Evolutionary conservation across 257 asterid genomes (phyloP).

Genomic region (Paulownia fortunei): DNA sequence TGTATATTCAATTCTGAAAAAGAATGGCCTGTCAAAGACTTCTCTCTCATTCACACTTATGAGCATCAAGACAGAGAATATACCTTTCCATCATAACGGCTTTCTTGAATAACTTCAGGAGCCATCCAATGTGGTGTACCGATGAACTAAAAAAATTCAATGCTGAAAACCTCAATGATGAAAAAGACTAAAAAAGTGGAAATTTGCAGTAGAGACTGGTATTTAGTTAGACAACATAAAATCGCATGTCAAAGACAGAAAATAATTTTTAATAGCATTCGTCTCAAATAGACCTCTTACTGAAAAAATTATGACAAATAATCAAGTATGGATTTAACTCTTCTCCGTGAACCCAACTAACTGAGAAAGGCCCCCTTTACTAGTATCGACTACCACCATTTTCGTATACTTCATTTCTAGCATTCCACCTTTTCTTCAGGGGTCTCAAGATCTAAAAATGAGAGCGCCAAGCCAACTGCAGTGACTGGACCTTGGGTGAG

Average conservation of each 20-base stretch:
- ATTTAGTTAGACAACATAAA: not conserved
- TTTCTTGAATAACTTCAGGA: constrained; percentile 99
- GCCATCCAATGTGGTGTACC: constrained; percentile 99
- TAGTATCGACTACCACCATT: not conserved
- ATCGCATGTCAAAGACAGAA: not conserved
- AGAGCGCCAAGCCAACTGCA: not conserved
- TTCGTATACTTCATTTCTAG: not conserved
- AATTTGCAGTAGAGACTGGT: constrained; percentile 4
- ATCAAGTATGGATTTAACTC: constrained; percentile 15
- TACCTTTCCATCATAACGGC: constrained; percentile 99
- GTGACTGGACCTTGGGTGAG: not conserved
- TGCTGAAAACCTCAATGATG: constrained; percentile 28
- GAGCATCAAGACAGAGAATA: constrained; percentile 21
- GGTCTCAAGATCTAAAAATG: constrained; percentile 12
- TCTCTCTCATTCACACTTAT: not conserved
- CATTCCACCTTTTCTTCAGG: not conserved
- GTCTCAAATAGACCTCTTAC: constrained; percentile 7
- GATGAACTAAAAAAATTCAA: constrained; percentile 66
- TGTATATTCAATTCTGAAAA: constrained; percentile 8
- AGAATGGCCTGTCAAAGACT: constrained; percentile 11
- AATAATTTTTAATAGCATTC: not conserved
- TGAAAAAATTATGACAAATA: constrained; percentile 16
- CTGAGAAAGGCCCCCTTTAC: constrained; percentile 4
- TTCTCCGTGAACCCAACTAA: not conserved
- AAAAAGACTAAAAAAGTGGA: not conserved